Evolutionary conservation across 169 alveolate species (phyloP).

Genomic region (Neospora caninum): DNA sequence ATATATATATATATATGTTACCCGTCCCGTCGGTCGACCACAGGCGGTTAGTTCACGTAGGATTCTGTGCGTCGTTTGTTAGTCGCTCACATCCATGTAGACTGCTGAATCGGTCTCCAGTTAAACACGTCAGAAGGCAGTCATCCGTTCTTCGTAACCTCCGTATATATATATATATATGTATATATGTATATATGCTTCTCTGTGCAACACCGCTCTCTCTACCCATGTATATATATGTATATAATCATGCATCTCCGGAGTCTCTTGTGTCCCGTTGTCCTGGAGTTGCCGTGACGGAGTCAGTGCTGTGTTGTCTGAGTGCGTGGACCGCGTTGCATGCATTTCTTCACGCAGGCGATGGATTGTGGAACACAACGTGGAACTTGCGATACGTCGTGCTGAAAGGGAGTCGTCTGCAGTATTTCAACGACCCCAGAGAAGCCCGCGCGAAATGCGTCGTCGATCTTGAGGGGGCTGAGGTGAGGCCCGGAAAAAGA

Average conservation of each 20-base stretch:
- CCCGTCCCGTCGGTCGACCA: too few species aligned
- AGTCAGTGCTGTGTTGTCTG: too few species aligned
- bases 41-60: too few species aligned
- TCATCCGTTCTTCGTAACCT: too few species aligned
- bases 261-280: neutral
- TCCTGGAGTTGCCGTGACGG: too few species aligned
- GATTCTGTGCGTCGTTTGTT: too few species aligned
- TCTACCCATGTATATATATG: neutral
- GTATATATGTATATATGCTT: neutral
- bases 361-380: constrained; percentile 60
- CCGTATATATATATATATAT: too few species aligned
- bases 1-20: neutral
- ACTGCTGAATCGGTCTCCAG: too few species aligned
- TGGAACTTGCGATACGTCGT: constrained; percentile 58
- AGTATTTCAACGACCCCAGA: constrained; percentile 58
- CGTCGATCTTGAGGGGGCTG: constrained; percentile 28
- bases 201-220: neutral
- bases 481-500: neutral
- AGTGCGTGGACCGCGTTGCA: neutral
- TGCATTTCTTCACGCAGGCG: constrained; percentile 41
- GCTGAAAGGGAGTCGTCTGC: constrained; percentile 46
- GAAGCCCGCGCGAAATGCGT: constrained; percentile 49
- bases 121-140: too few species aligned
- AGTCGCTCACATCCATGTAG: too few species aligned
- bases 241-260: neutral